Conservation (phyloP, 1,284 basidiomycete genomes). For the Porogramme epimiltina region DNA sequence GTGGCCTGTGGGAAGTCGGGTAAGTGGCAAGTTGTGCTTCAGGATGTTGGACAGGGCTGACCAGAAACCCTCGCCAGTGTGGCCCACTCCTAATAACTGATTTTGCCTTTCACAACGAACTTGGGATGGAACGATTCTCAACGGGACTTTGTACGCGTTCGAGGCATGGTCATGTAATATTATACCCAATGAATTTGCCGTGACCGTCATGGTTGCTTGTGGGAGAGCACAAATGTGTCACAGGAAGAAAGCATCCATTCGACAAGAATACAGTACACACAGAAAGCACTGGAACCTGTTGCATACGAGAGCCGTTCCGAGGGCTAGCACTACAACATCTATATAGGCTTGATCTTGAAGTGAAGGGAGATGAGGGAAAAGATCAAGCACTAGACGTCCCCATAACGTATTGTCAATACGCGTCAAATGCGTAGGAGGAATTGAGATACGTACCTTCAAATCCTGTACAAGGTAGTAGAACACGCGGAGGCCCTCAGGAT, state of each 20-base stretch:
- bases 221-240: too few species aligned
- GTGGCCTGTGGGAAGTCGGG: conserved; percentile 17
- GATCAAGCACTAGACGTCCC: conserved; percentile 78
- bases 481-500: conserved; percentile 96
- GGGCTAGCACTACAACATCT: conserved; percentile 31
- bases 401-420: background rate
- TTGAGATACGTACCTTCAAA: conserved; percentile 72
- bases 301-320: too few species aligned
- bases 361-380: conserved; percentile 97
- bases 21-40: too few species aligned
- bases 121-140: too few species aligned
- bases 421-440: background rate
- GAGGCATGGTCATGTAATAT: too few species aligned
- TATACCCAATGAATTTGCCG: too few species aligned
- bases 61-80: too few species aligned
- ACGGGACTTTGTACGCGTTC: too few species aligned
- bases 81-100: too few species aligned
- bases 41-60: too few species aligned
- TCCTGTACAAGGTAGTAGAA: conserved; percentile 99
- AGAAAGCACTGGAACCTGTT: background rate
- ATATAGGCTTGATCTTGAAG: conserved; percentile 99
- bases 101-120: too few species aligned
- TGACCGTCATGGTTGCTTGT: too few species aligned
- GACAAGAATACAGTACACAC: background rate
- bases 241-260: background rate